phyloP scores from a whole-genome alignment of 352 stramenopile genomes.

The Phytophthora kernoviae region DNA sequence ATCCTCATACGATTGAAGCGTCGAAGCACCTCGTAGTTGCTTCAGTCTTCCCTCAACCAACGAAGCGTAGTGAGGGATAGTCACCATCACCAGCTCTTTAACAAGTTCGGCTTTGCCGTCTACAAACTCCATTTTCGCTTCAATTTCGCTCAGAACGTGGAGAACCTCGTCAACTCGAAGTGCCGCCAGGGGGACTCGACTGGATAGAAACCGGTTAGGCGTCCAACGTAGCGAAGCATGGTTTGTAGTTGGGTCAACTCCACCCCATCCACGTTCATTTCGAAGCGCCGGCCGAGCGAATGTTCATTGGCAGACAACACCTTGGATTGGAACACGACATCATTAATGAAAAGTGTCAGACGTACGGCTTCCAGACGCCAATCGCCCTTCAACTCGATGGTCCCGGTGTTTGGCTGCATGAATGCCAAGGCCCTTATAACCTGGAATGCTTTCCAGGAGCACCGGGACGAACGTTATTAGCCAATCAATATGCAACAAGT shows the following conservation, averaged over 20 bases:
- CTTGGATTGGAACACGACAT: conserved; percentile 47
- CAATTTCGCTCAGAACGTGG: conserved; percentile 34
- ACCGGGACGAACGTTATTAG: not conserved
- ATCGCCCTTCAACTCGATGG: conserved; percentile 5
- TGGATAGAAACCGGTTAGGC: conserved; percentile 55
- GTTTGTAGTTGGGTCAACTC: conserved; percentile 50
- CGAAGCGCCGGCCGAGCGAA: conserved; percentile 26
- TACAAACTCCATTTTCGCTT: conserved; percentile 22
- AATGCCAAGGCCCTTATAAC: no score
- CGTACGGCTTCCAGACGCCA: conserved; percentile 40
- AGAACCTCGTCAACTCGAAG: conserved; percentile 67
- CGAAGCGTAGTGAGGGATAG: conserved; percentile 26
- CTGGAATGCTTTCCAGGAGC: not conserved
- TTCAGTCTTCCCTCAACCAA: conserved; percentile 36
- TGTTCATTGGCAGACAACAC: conserved; percentile 21
- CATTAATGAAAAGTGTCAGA: conserved; percentile 47
- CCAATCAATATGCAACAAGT: conserved; percentile 1
- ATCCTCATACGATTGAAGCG: conserved; percentile 8
- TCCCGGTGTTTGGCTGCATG: conserved; percentile 3
- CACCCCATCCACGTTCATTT: conserved; percentile 46
- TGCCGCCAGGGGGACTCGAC: conserved; percentile 33
- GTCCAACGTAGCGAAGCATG: conserved; percentile 69
- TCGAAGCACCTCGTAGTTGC: conserved; percentile 13
- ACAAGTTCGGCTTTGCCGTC: conserved; percentile 11
- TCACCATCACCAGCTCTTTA: conserved; percentile 19